Evolutionary conservation across 2,329 filamentous ascomycete genomes (phyloP).

Genomic region (Chalara sp.): DNA sequence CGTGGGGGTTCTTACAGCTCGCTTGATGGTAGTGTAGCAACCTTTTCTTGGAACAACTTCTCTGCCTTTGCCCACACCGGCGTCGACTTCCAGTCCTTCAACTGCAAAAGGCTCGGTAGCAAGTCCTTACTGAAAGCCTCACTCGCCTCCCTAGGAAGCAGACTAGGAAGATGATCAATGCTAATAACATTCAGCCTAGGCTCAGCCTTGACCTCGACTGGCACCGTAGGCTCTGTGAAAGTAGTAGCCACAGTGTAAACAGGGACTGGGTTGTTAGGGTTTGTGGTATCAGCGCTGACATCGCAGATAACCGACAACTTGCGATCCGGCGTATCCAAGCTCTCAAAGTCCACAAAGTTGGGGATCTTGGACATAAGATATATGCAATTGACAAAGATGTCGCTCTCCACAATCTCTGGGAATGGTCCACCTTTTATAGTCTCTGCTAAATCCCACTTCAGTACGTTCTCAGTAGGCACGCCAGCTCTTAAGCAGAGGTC

Average conservation of each 20-base stretch:
- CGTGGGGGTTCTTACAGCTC: constrained; percentile 1
- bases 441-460: constrained; percentile 70
- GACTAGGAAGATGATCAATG: constrained; percentile 78
- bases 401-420: constrained; percentile 65
- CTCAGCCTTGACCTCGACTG: constrained; percentile 54
- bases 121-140: constrained; percentile 78
- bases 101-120: constrained; percentile 66
- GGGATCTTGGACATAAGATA: constrained; percentile 76
- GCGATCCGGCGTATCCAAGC: constrained; percentile 60
- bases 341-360: constrained; percentile 69
- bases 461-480: constrained; percentile 60
- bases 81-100: constrained; percentile 67
- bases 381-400: constrained; percentile 84
- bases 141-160: constrained; percentile 79
- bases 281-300: constrained; percentile 69
- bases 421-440: constrained; percentile 66
- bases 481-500: constrained; percentile 73
- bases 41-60: constrained; percentile 79
- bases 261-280: constrained; percentile 61
- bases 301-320: constrained; percentile 77
- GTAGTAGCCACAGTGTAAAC: constrained; percentile 82
- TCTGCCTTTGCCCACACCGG: constrained; percentile 82
- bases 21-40: constrained; percentile 54
- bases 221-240: constrained; percentile 81
- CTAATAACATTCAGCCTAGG: constrained; percentile 68